These are phyloP conservation scores for Teunomyces lycoperdinae DNA, from an alignment of 805 yeast species.

Conservation along the genomic window DNA sequence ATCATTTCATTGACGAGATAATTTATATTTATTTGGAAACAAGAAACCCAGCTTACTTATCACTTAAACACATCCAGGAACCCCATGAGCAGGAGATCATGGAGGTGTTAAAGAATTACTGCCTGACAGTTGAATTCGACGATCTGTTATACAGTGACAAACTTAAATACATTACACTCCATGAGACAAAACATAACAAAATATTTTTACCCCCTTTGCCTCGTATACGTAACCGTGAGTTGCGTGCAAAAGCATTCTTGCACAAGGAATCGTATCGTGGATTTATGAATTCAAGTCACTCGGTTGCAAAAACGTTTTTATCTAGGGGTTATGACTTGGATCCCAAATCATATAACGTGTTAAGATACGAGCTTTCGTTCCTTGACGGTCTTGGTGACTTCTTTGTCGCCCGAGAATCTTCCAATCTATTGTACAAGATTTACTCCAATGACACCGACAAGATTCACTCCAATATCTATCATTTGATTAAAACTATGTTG, in stretches of 20 bases:
- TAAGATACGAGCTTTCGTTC: slow-evolving; percentile 34
- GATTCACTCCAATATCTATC: slow-evolving; percentile 17
- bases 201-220: slow-evolving; percentile 37
- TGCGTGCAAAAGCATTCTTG: slow-evolving; percentile 33
- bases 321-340: slow-evolving; percentile 17
- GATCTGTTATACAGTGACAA: slow-evolving; percentile 20
- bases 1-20: slow-evolving; percentile 27
- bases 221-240: slow-evolving; percentile 22
- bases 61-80: slow-evolving; percentile 1
- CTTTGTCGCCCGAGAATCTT: slow-evolving; percentile 35
- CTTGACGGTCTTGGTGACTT: slow-evolving; percentile 43
- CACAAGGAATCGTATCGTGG: slow-evolving; percentile 38
- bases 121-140: slow-evolving; percentile 20
- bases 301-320: slow-evolving; percentile 19
- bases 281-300: slow-evolving; percentile 25
- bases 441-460: slow-evolving; percentile 9
- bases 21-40: slow-evolving; percentile 28
- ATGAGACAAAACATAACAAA: slow-evolving; percentile 19
- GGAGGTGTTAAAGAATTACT: slow-evolving; percentile 22
- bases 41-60: slow-evolving; percentile 10
- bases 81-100: slow-evolving; percentile 13
- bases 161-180: slow-evolving; percentile 18
- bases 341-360: slow-evolving; percentile 18
- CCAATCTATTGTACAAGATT: slow-evolving; percentile 31
- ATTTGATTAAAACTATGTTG: slow-evolving; percentile 28